Evolutionary conservation across 441 rosid genomes (phyloP).

Genomic region (Gossypium davidsonii): DNA sequence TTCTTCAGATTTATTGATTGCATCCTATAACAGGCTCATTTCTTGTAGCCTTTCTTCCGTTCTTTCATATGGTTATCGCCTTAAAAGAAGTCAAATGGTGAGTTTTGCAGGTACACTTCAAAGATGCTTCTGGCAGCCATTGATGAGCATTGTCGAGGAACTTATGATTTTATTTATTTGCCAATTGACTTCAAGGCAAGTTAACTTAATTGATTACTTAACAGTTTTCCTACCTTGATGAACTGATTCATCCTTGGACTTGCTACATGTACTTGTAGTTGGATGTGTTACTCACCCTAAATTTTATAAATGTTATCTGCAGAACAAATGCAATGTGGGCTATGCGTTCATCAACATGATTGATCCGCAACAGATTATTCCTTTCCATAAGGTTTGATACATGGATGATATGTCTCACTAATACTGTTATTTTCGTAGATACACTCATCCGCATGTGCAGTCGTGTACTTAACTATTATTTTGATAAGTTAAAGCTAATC

Average conservation of each 20-base stretch:
- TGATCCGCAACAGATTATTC: slow-evolving; percentile 38
- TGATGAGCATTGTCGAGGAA: slow-evolving; percentile 67
- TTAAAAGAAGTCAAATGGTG: slow-evolving; percentile 4
- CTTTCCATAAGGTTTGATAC: slow-evolving; percentile 35
- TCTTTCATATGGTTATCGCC: not conserved
- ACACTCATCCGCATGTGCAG: not conserved
- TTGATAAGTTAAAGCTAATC: not conserved
- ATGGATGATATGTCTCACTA: not conserved
- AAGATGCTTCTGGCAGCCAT: slow-evolving; percentile 80
- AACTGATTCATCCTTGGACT: not conserved
- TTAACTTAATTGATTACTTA: slow-evolving; percentile 10
- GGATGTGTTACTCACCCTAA: not conserved
- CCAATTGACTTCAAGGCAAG: slow-evolving; percentile 78
- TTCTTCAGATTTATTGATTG: slow-evolving; percentile 4
- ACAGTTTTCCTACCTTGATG: not conserved
- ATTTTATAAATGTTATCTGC: slow-evolving; percentile 12
- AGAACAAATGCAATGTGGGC: slow-evolving; percentile 56
- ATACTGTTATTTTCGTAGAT: not conserved
- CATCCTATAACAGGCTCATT: not conserved
- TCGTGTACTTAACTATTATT: not conserved
- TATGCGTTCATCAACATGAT: slow-evolving; percentile 50
- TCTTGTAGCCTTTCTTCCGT: not conserved
- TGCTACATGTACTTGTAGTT: not conserved
- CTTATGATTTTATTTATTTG: slow-evolving; percentile 70
- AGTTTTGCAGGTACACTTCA: slow-evolving; percentile 54